phyloP scores from a whole-genome alignment of 179 eudicot species.

The Sideroxylon spinosum region DNA sequence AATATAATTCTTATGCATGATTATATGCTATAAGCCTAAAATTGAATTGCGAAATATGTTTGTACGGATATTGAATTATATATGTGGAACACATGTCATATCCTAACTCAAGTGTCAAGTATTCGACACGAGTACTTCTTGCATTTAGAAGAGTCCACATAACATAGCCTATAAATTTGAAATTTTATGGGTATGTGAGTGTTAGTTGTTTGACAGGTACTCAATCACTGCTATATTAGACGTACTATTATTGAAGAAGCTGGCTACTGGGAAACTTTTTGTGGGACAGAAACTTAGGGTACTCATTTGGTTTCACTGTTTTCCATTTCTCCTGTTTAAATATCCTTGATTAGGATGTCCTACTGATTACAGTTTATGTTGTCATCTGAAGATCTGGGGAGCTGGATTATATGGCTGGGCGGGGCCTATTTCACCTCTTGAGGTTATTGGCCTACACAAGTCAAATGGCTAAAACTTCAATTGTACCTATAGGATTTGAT shows the following conservation, averaged over 20 bases:
- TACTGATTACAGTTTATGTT: slow-evolving; percentile 30
- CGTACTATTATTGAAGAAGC: slow-evolving; percentile 49
- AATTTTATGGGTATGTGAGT: neutral
- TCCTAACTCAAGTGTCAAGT: too few species aligned
- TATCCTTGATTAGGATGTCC: neutral
- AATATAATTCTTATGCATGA: too few species aligned
- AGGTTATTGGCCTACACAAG: slow-evolving; percentile 40
- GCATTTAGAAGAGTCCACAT: too few species aligned
- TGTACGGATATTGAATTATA: too few species aligned
- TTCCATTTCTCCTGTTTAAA: slow-evolving; percentile 3
- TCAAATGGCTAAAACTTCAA: slow-evolving; percentile 2
- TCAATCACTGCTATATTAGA: slow-evolving; percentile 71
- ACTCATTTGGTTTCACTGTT: slow-evolving; percentile 13
- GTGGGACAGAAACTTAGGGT: slow-evolving; percentile 93
- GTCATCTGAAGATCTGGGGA: slow-evolving; percentile 75
- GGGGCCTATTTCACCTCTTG: slow-evolving; percentile 83
- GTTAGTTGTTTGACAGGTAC: slow-evolving; percentile 43
- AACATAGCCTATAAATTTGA: neutral
- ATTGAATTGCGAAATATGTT: too few species aligned
- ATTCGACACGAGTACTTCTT: too few species aligned
- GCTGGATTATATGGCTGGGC: slow-evolving; percentile 75
- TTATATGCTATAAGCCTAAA: too few species aligned
- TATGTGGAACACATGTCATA: too few species aligned
- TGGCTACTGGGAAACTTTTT: slow-evolving; percentile 69
- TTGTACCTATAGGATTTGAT: slow-evolving; percentile 8